These are phyloP conservation scores for Urostyla sp. DNA, from an alignment of 73 alveolate genomes.

Conservation along the genomic window DNA sequence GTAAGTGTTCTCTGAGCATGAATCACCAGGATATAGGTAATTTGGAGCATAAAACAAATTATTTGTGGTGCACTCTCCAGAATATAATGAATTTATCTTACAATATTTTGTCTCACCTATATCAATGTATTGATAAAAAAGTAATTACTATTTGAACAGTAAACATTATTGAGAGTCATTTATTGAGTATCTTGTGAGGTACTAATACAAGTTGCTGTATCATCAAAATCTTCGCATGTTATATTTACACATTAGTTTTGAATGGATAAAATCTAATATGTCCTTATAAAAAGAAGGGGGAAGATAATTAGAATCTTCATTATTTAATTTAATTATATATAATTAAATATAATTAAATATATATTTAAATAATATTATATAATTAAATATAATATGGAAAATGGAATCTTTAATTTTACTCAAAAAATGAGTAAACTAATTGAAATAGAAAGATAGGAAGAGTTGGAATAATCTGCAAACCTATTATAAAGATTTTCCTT, in stretches of 20 bases:
- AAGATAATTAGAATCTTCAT: too few relatives aligned
- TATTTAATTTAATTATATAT: too few relatives aligned
- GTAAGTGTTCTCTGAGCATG: conserved; percentile 34
- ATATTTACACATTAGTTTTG: conserved; percentile 44
- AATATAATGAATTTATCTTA: conserved; percentile 40
- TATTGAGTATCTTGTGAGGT: conserved; percentile 34
- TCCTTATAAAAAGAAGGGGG: too few relatives aligned
- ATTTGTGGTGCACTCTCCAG: conserved; percentile 48
- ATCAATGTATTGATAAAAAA: neutral
- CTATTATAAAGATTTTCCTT: conserved; percentile 12
- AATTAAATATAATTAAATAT: too few relatives aligned
- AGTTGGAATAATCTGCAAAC: conserved; percentile 55
- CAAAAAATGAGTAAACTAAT: conserved; percentile 42
- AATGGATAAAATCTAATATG: neutral
- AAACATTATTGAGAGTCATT: conserved; percentile 19
- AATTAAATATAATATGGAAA: conserved; percentile 63
- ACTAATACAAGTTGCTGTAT: conserved; percentile 19
- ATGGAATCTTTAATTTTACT: conserved; percentile 9
- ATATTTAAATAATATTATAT: too few relatives aligned
- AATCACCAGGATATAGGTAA: conserved; percentile 56
- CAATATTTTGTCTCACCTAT: conserved; percentile 34
- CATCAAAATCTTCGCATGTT: conserved; percentile 44
- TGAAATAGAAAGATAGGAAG: conserved; percentile 59
- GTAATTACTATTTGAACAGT: conserved; percentile 29
- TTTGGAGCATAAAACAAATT: conserved; percentile 50